A percentile compares a stretch with the other conserved stretches of the same genome.
These are phyloP conservation scores for Penicillium paradoxum DNA, from an alignment of 495 filamentous ascomycete genomes.

Conservation along the genomic window DNA sequence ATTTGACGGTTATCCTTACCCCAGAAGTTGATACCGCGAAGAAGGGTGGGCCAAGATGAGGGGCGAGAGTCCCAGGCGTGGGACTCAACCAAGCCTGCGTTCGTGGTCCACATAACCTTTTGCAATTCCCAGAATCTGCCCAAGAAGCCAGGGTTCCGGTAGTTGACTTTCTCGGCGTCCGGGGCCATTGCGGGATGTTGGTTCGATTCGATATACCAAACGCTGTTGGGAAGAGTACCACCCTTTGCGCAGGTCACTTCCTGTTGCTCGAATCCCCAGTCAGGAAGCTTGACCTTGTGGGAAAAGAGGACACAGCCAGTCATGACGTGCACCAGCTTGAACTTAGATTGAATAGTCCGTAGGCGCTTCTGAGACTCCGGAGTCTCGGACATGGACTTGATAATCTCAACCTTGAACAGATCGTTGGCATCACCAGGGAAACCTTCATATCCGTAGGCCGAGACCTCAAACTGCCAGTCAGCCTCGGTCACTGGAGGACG, in stretches of 20 bases:
- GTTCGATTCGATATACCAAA: constrained; percentile 95
- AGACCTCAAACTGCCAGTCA: constrained; percentile 98
- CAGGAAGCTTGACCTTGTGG: constrained; percentile 96
- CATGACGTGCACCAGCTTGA: constrained; percentile 91
- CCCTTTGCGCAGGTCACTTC: constrained; percentile 96
- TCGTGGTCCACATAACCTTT: constrained; percentile 98
- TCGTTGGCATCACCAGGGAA: constrained; percentile 97
- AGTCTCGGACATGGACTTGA: constrained; percentile 82
- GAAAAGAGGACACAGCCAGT: constrained; percentile 95
- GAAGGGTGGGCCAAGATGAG: constrained; percentile 85
- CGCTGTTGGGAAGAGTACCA: constrained; percentile 87
- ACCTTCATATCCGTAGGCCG: constrained; percentile 95
- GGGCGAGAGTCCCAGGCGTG: constrained; percentile 98
- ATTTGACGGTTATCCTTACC: constrained; percentile 90
- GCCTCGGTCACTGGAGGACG: constrained; percentile 96
- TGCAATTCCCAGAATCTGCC: constrained; percentile 99
- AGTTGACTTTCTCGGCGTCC: constrained; percentile 88
- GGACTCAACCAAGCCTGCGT: constrained; percentile 91
- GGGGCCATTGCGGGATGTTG: constrained; percentile 68
- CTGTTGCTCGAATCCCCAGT: constrained; percentile 96
- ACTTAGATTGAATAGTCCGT: constrained; percentile 94
- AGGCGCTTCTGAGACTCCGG: constrained; percentile 75
- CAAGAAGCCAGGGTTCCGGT: constrained; percentile 89
- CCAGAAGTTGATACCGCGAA: constrained; percentile 99
- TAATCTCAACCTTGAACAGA: constrained; percentile 88